Conservation (phyloP, 495 filamentous ascomycete species). For the Podospora pseudopauciseta region DNA sequence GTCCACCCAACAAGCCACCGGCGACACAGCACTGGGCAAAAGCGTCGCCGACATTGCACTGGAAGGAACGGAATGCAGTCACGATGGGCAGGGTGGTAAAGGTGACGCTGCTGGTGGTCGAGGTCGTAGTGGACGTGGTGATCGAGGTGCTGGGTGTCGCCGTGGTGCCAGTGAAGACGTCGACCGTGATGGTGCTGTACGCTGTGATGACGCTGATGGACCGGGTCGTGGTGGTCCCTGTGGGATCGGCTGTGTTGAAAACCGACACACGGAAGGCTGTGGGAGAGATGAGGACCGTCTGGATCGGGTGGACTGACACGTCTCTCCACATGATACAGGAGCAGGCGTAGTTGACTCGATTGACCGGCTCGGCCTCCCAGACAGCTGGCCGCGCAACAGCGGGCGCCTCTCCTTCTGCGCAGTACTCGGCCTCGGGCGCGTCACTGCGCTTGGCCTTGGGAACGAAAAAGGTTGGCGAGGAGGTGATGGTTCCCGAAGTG, state of each 20-base stretch:
- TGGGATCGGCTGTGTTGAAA: background rate
- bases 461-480: background rate
- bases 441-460: background rate
- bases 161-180: background rate
- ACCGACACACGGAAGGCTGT: background rate
- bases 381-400: background rate
- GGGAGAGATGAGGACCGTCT: conserved; percentile 1
- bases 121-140: background rate
- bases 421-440: background rate
- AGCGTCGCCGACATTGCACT: background rate
- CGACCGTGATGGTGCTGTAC: conserved; percentile 1
- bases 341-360: background rate
- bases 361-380: background rate
- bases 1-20: background rate
- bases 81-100: background rate
- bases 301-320: background rate
- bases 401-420: background rate
- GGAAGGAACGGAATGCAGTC: background rate
- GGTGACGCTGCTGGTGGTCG: background rate
- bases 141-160: background rate
- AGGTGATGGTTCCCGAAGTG: background rate
- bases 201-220: background rate
- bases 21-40: background rate
- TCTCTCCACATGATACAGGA: background rate
- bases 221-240: background rate